phyloP scores from a whole-genome alignment of 1,139 yeast genomes.

The Candida albicans region DNA sequence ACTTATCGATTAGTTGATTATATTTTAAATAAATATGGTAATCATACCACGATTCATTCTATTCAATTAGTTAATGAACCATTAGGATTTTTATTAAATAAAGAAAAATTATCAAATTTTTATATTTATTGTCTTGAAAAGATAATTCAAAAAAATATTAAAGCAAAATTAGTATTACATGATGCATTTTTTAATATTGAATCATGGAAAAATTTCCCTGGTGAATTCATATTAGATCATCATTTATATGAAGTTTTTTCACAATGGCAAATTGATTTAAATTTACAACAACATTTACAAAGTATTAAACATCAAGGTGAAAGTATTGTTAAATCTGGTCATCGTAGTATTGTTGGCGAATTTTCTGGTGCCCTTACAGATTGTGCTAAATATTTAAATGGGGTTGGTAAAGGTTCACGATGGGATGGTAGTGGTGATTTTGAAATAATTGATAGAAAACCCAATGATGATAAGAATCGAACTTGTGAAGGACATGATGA shows the following conservation, averaged over 20 bases:
- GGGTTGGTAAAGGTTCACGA: conserved; percentile 25
- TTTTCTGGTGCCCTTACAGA: conserved; percentile 30
- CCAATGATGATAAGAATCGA: conserved; percentile 10
- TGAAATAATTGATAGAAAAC: conserved; percentile 4
- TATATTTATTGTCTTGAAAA: conserved; percentile 16
- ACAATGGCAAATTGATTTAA: conserved; percentile 17
- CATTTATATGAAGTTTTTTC: conserved; percentile 27
- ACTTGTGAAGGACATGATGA: conserved; percentile 22
- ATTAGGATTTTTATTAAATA: conserved; percentile 19
- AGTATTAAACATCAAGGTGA: conserved; percentile 18
- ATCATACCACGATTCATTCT: conserved; percentile 16
- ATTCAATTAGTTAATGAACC: conserved; percentile 29
- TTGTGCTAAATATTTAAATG: conserved; percentile 28
- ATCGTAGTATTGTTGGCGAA: conserved; percentile 25
- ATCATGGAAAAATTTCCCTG: conserved; percentile 21
- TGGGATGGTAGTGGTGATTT: conserved; percentile 26
- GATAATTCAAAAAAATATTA: conserved; percentile 12
- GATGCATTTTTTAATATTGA: conserved; percentile 25
- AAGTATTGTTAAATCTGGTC: conserved; percentile 18
- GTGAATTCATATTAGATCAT: conserved; percentile 22
- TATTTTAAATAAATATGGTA: conserved; percentile 23
- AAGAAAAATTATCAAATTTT: conserved; percentile 17
- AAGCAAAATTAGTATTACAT: conserved; percentile 19
- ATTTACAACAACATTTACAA: conserved; percentile 17
- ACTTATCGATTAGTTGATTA: conserved; percentile 19